These are phyloP conservation scores for Aspergillus nanangensis DNA, from an alignment of 495 filamentous ascomycete species.

Conservation along the genomic window DNA sequence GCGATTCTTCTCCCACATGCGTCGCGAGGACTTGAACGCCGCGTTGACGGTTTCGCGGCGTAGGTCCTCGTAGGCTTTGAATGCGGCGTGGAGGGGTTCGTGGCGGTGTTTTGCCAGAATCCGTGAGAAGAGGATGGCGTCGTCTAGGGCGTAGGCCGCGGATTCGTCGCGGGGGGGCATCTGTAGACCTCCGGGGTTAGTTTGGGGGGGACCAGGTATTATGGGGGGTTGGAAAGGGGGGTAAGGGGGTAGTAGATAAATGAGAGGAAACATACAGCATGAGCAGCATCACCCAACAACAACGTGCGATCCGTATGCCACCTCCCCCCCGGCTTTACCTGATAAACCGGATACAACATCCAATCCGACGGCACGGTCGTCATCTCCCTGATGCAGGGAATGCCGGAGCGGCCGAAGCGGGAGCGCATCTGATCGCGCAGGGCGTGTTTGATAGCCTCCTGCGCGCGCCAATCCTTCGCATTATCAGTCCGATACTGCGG, in stretches of 20 bases:
- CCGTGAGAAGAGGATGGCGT: constrained; percentile 53
- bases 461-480: constrained; percentile 45
- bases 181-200: constrained; percentile 20
- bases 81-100: constrained; percentile 36
- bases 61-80: constrained; percentile 49
- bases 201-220: neutral
- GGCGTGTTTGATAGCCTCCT: constrained; percentile 33
- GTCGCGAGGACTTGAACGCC: constrained; percentile 47
- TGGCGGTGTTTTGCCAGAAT: constrained; percentile 35
- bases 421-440: constrained; percentile 38
- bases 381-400: constrained; percentile 47
- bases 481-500: constrained; percentile 25
- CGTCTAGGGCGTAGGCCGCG: constrained; percentile 58
- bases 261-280: constrained; percentile 42
- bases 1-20: constrained; percentile 39
- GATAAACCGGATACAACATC: constrained; percentile 58
- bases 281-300: constrained; percentile 55
- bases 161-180: constrained; percentile 62
- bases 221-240: constrained; percentile 1
- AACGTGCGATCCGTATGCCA: constrained; percentile 49
- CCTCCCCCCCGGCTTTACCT: constrained; percentile 42
- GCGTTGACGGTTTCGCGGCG: constrained; percentile 45
- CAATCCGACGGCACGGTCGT: constrained; percentile 45
- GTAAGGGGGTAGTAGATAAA: no score
- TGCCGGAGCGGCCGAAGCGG: constrained; percentile 38